Evolutionary conservation across 768 basidiomycete genomes (phyloP), one percentile per base, ranked within the genome.

Genomic region (Mycena floridula): DNA sequence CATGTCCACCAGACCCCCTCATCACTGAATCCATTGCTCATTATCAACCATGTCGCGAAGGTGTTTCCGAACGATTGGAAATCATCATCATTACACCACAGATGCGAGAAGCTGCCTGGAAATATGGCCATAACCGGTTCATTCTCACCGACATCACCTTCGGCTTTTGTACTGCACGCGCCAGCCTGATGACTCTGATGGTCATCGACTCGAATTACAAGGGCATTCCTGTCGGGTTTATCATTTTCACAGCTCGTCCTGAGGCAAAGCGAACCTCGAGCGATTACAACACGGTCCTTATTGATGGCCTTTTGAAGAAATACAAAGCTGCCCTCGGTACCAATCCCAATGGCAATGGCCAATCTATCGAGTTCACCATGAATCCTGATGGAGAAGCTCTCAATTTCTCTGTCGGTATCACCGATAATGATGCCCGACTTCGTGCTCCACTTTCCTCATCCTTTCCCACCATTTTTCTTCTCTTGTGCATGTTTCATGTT

Each of bases 151-250:
- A 61, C 45, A 26, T 53, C n/a, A 61, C 60, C 2, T 60, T 61
- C 41, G 55, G 57, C 5, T 30, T 60, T 45, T 45, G 48, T 40
- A 48, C 50, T 45, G 40, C 57, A 7, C 49, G 52, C 11, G 48
- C 43, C 4, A 43, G 66, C 4, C 55, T 67, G 3, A 54, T 54
- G 11, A 66, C 68, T 48, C 51, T 58, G 4, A 55, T 69, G 54
- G 67, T 52, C 1, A 24, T 66, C 8, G 58, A 69, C 43, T 53
- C 61, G 5, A 40, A 47, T 6, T 37, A 50, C 1, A 44, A 51
- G 3, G 67, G 65, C 2, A 40, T 67, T 37, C 67, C 66, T 0
- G 52, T 66, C 37, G 56, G 52, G 1, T 48, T 60, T 21, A 52
- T 61, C 3, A 22, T 60, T 8, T 60, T 60, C 37, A 55, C 52